Evolutionary conservation across 1,284 basidiomycete species (phyloP).

Genomic region (Kwoniella shivajii): DNA sequence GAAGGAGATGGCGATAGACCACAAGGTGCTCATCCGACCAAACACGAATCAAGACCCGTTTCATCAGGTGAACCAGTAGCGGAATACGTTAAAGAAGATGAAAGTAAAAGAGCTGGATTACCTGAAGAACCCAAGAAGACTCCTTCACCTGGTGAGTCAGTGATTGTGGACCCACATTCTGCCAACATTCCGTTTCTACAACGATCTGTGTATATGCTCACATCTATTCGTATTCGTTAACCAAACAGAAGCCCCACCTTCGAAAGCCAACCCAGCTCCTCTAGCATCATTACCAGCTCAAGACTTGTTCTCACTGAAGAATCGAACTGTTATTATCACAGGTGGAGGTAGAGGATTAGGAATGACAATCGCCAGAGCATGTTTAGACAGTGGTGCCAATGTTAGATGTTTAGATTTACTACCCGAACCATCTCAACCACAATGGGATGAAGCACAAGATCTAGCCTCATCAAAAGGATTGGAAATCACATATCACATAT

Average conservation of each 20-base stretch:
- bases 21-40: slow-evolving; percentile 18
- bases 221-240: not conserved
- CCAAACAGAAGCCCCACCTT: not conserved
- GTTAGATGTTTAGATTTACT: slow-evolving; percentile 78
- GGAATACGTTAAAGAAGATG: slow-evolving; percentile 23
- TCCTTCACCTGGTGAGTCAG: slow-evolving; percentile 11
- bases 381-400: slow-evolving; percentile 74
- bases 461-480: slow-evolving; percentile 58
- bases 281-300: slow-evolving; percentile 17
- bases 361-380: slow-evolving; percentile 74
- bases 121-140: slow-evolving; percentile 11
- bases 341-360: slow-evolving; percentile 80
- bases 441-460: slow-evolving; percentile 64
- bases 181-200: not conserved
- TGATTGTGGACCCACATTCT: not conserved
- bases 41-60: slow-evolving; percentile 16
- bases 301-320: slow-evolving; percentile 65
- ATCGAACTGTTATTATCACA: slow-evolving; percentile 73
- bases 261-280: slow-evolving; percentile 4
- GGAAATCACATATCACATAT: slow-evolving; percentile 67
- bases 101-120: slow-evolving; percentile 18
- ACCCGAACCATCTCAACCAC: slow-evolving; percentile 61
- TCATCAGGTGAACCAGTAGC: slow-evolving; percentile 22
- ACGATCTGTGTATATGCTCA: not conserved
- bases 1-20: slow-evolving; percentile 6